Conservation (phyloP, 371 early-diverging fungal species). For the Zopfochytrium polystomum region DNA sequence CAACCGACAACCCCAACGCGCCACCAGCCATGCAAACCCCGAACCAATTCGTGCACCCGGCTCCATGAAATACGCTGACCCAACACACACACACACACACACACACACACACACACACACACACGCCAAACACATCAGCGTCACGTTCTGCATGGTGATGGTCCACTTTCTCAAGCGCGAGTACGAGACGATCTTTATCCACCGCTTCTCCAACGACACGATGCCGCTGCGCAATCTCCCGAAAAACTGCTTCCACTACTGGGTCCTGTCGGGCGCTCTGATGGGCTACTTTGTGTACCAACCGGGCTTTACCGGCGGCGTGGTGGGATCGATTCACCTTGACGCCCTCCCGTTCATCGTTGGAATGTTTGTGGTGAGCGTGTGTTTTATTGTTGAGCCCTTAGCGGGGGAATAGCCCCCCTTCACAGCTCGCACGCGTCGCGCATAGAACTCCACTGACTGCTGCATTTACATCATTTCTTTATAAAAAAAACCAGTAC, state of each 20-base stretch:
- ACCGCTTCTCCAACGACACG: slow-evolving; percentile 85
- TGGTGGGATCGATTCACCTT: slow-evolving; percentile 38
- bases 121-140: no score
- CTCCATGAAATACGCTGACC: no score
- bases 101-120: no score
- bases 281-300: slow-evolving; percentile 71
- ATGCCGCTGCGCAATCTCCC: slow-evolving; percentile 92
- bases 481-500: slow-evolving; percentile 23
- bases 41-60: not conserved
- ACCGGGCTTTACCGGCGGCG: slow-evolving; percentile 34
- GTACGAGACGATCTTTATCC: slow-evolving; percentile 88
- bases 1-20: no score
- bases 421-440: no score
- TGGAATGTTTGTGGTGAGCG: slow-evolving; percentile 66
- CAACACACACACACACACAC: no score
- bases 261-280: slow-evolving; percentile 82
- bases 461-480: no score
- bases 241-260: slow-evolving; percentile 95
- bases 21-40: not conserved
- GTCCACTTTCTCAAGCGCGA: slow-evolving; percentile 92
- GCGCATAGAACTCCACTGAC: no score
- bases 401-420: no score
- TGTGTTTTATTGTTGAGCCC: not conserved
- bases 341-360: slow-evolving; percentile 57
- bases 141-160: slow-evolving; percentile 66